Evolutionary conservation across 2,329 filamentous ascomycete species (phyloP).

Genomic region (Fusarium verticillioides): DNA sequence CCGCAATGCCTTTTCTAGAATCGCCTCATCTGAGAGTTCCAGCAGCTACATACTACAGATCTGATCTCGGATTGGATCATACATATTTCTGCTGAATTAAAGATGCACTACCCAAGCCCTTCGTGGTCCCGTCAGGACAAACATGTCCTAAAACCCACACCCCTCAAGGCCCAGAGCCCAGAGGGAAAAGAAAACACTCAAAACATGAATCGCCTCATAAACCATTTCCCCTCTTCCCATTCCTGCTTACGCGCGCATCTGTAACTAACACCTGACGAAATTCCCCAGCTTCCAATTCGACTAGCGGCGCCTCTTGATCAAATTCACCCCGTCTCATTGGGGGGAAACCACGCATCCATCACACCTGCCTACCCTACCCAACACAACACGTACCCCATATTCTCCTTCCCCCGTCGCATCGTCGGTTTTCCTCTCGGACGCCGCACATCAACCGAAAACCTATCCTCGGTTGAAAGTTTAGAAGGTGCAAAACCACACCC

Average conservation of each 20-base stretch:
- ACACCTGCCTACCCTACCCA: background rate
- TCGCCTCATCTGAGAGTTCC: background rate
- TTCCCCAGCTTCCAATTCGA: constrained; percentile 39
- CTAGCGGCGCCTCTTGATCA: constrained; percentile 43
- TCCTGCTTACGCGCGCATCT: constrained; percentile 17
- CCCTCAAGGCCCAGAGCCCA: background rate
- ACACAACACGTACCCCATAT: constrained; percentile 30
- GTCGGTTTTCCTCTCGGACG: constrained; percentile 44
- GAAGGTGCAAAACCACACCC: constrained; percentile 14
- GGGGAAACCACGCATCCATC: constrained; percentile 29
- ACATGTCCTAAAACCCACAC: constrained; percentile 2
- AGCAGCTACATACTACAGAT: background rate
- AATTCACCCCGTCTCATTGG: constrained; percentile 45
- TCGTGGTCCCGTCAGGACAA: background rate
- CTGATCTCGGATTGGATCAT: background rate
- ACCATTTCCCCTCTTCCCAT: constrained; percentile 18
- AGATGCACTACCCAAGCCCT: background rate
- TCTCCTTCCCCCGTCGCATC: constrained; percentile 37
- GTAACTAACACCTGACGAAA: constrained; percentile 26
- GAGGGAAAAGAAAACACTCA: constrained; percentile 12
- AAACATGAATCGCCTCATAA: constrained; percentile 27
- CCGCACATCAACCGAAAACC: constrained; percentile 42
- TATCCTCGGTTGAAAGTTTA: constrained; percentile 39
- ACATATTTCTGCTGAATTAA: background rate
- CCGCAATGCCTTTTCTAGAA: background rate